phyloP scores from a whole-genome alignment of 345 rosid genomes.

The Anacardium occidentale region DNA sequence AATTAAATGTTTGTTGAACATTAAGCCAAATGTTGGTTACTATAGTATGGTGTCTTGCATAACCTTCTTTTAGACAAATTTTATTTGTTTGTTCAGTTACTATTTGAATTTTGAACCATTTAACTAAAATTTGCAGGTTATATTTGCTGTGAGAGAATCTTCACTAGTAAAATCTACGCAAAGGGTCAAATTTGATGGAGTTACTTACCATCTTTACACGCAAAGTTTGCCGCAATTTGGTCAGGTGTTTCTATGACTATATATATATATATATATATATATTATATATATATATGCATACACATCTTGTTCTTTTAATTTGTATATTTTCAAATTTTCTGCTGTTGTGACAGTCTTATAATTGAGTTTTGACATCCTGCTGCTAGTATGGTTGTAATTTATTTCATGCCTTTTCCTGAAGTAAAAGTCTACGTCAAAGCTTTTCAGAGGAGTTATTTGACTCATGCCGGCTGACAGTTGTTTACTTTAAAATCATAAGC shows the following conservation, averaged over 20 bases:
- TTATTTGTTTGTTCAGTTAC: neutral
- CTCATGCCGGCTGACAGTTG: neutral
- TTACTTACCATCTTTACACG: conserved; percentile 36
- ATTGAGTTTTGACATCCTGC: neutral
- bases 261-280: neutral
- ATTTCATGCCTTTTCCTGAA: neutral
- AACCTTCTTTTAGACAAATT: neutral
- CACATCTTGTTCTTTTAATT: neutral
- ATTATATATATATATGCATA: neutral
- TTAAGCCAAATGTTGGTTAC: neutral
- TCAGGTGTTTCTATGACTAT: conserved; percentile 38
- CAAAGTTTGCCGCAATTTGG: conserved; percentile 41
- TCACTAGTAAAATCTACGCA: conserved; percentile 20
- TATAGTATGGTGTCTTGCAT: neutral
- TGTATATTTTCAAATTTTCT: neutral
- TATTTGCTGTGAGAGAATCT: conserved; percentile 30
- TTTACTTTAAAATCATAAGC: neutral
- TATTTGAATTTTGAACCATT: conserved; percentile 7
- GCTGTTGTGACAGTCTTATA: neutral
- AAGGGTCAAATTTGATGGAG: conserved; percentile 39
- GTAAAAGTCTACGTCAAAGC: neutral
- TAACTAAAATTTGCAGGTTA: conserved; percentile 32
- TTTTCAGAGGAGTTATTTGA: neutral
- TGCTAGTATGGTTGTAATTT: neutral
- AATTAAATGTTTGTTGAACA: neutral